phyloP scores from a whole-genome alignment of 768 basidiomycete genomes.

The Psilocybe tampanensis region DNA sequence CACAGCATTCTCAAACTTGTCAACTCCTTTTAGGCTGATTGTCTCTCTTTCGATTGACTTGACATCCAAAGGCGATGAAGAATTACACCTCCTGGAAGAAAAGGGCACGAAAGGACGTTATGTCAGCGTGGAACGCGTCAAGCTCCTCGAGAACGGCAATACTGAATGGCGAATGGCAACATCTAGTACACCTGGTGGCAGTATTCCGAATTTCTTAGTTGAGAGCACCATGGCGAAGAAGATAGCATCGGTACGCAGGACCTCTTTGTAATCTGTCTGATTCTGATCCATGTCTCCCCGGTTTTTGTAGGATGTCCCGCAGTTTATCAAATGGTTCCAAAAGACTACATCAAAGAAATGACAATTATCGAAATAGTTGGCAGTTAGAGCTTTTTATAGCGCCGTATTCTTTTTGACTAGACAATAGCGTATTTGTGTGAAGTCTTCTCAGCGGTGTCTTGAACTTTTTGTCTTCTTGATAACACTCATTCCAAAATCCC shows the following conservation, averaged over 20 bases:
- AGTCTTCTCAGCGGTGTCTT: no score
- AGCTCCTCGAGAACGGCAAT: conserved; percentile 61
- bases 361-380: not conserved
- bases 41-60: conserved; percentile 75
- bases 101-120: conserved; percentile 65
- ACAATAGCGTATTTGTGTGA: no score
- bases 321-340: conserved; percentile 70
- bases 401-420: no score
- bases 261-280: not conserved
- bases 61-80: conserved; percentile 47
- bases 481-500: no score
- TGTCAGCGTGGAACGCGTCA: conserved; percentile 66
- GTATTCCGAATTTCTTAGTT: conserved; percentile 64
- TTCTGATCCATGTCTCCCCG: not conserved
- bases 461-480: no score
- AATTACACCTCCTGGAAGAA: conserved; percentile 62
- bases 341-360: conserved; percentile 12
- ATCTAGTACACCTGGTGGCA: conserved; percentile 70
- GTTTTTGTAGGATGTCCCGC: conserved; percentile 62
- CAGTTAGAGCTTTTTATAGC: no score
- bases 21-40: conserved; percentile 37
- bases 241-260: conserved; percentile 57
- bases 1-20: conserved; percentile 25
- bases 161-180: conserved; percentile 85
- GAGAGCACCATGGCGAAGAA: conserved; percentile 62